Conservation (phyloP, 148 eudicot genomes). For the Silene latifolia region DNA sequence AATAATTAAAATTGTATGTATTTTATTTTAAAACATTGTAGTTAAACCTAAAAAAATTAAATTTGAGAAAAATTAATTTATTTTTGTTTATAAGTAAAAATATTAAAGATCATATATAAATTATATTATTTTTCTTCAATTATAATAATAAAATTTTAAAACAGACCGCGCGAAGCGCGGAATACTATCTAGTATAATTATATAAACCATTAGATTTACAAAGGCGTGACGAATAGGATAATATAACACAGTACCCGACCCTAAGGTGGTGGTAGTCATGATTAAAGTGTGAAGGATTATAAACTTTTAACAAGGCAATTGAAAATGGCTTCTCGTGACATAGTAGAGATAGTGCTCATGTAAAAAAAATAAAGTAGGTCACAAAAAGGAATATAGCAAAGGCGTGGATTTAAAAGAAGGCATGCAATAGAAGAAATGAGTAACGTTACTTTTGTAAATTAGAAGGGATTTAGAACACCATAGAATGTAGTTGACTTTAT, state of each 20-base stretch:
- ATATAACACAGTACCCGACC: not conserved
- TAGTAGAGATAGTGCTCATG: constrained; percentile 7
- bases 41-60: too few species aligned
- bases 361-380: constrained; percentile 12
- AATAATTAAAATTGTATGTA: too few species aligned
- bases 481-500: constrained; percentile 29
- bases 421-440: not conserved
- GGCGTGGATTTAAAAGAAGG: constrained; percentile 24
- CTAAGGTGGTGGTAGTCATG: constrained; percentile 29
- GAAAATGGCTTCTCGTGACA: constrained; percentile 38
- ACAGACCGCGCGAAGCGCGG: too few species aligned
- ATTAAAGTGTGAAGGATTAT: constrained; percentile 31
- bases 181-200: too few species aligned
- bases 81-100: too few species aligned
- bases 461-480: constrained; percentile 7
- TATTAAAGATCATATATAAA: too few species aligned
- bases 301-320: constrained; percentile 8
- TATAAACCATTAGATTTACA: not conserved
- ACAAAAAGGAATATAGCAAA: constrained; percentile 5
- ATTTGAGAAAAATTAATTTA: too few species aligned
- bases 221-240: not conserved
- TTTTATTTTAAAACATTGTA: too few species aligned
- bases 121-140: too few species aligned
- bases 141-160: too few species aligned
- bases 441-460: not conserved